Base-by-base conservation (phyloP, 176 grass and related monocot species). In the Ananas comosus region DNA sequence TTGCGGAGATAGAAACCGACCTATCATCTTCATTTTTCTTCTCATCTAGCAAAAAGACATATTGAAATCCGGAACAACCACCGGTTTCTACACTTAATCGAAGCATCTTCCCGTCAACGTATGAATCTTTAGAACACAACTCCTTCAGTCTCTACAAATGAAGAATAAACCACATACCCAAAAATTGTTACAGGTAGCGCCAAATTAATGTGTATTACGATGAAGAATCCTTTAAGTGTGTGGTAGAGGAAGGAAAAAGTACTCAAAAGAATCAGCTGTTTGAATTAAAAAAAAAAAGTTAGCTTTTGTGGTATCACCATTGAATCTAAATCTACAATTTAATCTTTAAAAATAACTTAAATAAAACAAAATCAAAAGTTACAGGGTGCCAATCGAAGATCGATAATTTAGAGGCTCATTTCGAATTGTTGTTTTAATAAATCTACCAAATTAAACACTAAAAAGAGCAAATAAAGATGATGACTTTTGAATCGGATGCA, bases 41-140 rank as follows among this genome's bases (percentile, higher is more conserved):
- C 67, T 70, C 56, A 83, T 92, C 94, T 21, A 97, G 82, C 63
- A 53, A 21, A 83, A 96, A 96, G 49, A 79, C 83, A 87, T 96
- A 96, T 69, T 96, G 87, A 66, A 96, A 96, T 29, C 91, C 91
- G 73, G 84, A 96, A 75, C 91, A 96, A 64, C 87, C 91, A 83
- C 94, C 94, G 61, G 89, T 83, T 83, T 97, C 89, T 57, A 97
- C 86, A 2, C 84, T 79, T 53, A 97, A 73, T 13, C 89, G 84
- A 58, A 97, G 70, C 89, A 97, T 92, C 77, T 87, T 92, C 53
- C 76, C 88, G 48, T 87, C 83, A 63, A 72, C 24, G 4, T 81
- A 84, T 54, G 80, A 82, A 53, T 90, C 77, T 72, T 80, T 88
- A 28, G 51, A 48, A 63, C 85, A 82, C 56, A 97, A 75, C 70